These are phyloP conservation scores for Glebionis coronaria DNA, from an alignment of 129 eudicot species.

Conservation along the genomic window DNA sequence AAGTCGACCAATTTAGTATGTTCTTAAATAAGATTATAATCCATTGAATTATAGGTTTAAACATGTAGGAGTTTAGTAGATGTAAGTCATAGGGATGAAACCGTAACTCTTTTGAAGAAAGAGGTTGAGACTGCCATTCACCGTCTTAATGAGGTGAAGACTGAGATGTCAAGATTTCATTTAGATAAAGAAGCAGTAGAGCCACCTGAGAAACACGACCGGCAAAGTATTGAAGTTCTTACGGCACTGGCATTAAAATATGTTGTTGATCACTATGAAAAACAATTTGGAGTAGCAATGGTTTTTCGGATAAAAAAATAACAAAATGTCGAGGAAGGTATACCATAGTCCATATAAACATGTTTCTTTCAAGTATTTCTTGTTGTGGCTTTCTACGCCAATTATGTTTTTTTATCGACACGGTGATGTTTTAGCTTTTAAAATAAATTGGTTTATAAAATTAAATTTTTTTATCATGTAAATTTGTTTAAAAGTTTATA, in stretches of 20 bases:
- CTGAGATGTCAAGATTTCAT: slow-evolving; percentile 47
- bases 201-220: slow-evolving; percentile 43
- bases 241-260: slow-evolving; percentile 43
- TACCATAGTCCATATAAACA: too few relatives aligned
- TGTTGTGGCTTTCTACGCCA: too few relatives aligned
- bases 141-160: slow-evolving; percentile 71
- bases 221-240: slow-evolving; percentile 38
- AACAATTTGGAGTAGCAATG: slow-evolving; percentile 44
- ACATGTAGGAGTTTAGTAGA: slow-evolving; percentile 41
- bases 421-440: too few relatives aligned
- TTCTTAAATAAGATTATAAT: slow-evolving; percentile 11
- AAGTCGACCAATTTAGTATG: neutral
- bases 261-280: slow-evolving; percentile 41
- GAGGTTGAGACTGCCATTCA: slow-evolving; percentile 76
- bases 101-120: slow-evolving; percentile 54
- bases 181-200: slow-evolving; percentile 44
- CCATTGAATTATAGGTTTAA: slow-evolving; percentile 43
- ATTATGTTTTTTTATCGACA: too few relatives aligned
- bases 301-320: slow-evolving; percentile 52
- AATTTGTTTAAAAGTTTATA: too few relatives aligned
- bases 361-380: too few relatives aligned
- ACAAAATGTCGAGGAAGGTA: slow-evolving; percentile 32
- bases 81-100: slow-evolving; percentile 38
- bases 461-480: too few relatives aligned
- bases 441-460: too few relatives aligned